Evolutionary conservation across 805 yeast genomes (phyloP), one percentile per base, ranked within the genome.

Genomic region (Pichia gijzeniarum): DNA sequence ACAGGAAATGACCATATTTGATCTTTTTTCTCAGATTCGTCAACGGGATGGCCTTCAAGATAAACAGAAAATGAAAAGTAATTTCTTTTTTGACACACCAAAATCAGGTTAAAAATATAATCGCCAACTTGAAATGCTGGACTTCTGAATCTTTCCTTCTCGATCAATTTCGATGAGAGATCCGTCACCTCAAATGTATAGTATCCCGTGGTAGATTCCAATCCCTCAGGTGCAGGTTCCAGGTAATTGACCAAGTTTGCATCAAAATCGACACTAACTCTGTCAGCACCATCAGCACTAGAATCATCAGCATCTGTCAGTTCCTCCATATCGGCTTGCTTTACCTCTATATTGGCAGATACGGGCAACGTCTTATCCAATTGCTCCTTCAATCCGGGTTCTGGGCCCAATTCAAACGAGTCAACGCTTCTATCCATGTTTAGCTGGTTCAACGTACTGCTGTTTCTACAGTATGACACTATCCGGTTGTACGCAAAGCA

Each of bases 1-100:
- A 93, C 95, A 65, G 97, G 89, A n/a, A 79, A 82, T 45, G 80
- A 80, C 95, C 96, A 89, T 46, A 77, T 76, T 3, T 74, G 49
- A 64, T 48, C 48, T 10, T 51, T 54, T 4, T 53, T 61, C 28
- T 25, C 28, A 25, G 28, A 25, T 16, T 57, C 64, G 5, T 56
- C 53, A 17, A 43, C 45, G 10, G 79, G 79, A 49, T 77, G 75
- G 0, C 95, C 93, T 55, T 88, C 95, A 50, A 93, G 67, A 61
- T 88, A 93, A 21, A 88, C 63, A 0, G 96, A 87, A 7, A 87
- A 62, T 34, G 76, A 76, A 55, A 63, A 78, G 20, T 55, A 38
- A 1, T 19, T 18, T 35, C 40, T 41, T 14, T 38, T 41, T 35
- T 46, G 45, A 12, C 43, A 41, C 25, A 38, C 45, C 5, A 41